A percentile compares a stretch with the other conserved stretches of the same genome.
Conservation (phyloP, 805 yeast genomes). For the Sugiyamaella americana region DNA sequence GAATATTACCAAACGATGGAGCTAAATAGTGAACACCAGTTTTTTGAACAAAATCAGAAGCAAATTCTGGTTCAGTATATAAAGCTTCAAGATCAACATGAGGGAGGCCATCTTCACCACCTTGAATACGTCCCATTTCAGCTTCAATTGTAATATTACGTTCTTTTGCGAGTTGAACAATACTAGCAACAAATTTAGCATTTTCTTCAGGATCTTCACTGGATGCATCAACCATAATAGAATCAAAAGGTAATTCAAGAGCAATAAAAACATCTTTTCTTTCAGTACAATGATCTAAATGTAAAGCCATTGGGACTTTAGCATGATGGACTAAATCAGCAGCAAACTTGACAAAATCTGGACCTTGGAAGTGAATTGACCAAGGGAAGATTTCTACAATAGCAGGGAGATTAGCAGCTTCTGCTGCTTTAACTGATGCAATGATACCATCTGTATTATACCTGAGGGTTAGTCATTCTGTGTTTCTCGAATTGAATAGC, state of each 20-base stretch:
- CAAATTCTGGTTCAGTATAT: slow-evolving; percentile 33
- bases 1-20: slow-evolving; percentile 37
- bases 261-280: slow-evolving; percentile 32
- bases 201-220: slow-evolving; percentile 34
- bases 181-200: slow-evolving; percentile 27
- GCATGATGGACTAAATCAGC: slow-evolving; percentile 28
- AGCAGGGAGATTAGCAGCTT: slow-evolving; percentile 31
- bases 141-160: slow-evolving; percentile 35
- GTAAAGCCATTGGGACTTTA: slow-evolving; percentile 34
- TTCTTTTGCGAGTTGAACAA: slow-evolving; percentile 29
- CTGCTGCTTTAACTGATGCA: slow-evolving; percentile 34
- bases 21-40: slow-evolving; percentile 36
- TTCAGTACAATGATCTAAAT: slow-evolving; percentile 35
- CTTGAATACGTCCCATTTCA: slow-evolving; percentile 37
- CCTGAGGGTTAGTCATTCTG: slow-evolving; percentile 3
- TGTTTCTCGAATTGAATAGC: not conserved
- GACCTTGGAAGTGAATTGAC: slow-evolving; percentile 34
- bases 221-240: slow-evolving; percentile 38
- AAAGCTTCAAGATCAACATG: slow-evolving; percentile 29
- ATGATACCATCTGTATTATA: slow-evolving; percentile 34
- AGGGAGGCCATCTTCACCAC: slow-evolving; percentile 36
- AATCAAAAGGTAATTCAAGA: slow-evolving; percentile 33
- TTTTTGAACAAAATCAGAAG: slow-evolving; percentile 27
- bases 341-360: slow-evolving; percentile 28
- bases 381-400: slow-evolving; percentile 36